Conservation (phyloP, 2,329 filamentous ascomycete species). For the Epichloe gansuensis region DNA sequence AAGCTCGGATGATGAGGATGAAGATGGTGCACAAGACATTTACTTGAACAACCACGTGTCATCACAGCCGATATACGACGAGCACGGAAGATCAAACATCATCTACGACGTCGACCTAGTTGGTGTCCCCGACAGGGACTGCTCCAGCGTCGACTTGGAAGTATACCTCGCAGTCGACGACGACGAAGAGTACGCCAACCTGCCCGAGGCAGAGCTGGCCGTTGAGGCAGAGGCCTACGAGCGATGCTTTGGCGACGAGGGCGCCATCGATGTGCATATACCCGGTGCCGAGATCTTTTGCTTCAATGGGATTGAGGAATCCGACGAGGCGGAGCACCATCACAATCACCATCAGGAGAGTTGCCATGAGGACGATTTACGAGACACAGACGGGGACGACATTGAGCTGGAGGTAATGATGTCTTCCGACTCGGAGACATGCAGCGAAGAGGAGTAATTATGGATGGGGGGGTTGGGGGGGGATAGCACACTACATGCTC, state of each 20-base stretch:
- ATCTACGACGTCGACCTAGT: slow-evolving; percentile 17
- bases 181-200: slow-evolving; percentile 10
- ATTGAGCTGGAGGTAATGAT: not conserved
- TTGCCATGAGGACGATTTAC: not conserved
- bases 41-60: slow-evolving; percentile 12
- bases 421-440: not conserved
- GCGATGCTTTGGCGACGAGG: slow-evolving; percentile 10
- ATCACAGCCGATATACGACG: slow-evolving; percentile 10
- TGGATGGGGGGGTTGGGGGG: too few species aligned
- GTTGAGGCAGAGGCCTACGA: slow-evolving; percentile 17
- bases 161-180: slow-evolving; percentile 17
- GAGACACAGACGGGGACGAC: not conserved
- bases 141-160: slow-evolving; percentile 15
- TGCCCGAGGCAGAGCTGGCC: slow-evolving; percentile 19
- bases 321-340: not conserved
- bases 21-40: slow-evolving; percentile 7
- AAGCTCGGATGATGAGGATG: not conserved
- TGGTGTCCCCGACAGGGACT: not conserved
- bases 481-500: too few species aligned
- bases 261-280: slow-evolving; percentile 17
- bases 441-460: slow-evolving; percentile 2
- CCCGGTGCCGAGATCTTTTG: slow-evolving; percentile 8
- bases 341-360: not conserved
- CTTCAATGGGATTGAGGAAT: slow-evolving; percentile 2
- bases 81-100: slow-evolving; percentile 12